Evolutionary conservation across 148 eudicot species (phyloP).

Genomic region (Rhododendron ovatum): DNA sequence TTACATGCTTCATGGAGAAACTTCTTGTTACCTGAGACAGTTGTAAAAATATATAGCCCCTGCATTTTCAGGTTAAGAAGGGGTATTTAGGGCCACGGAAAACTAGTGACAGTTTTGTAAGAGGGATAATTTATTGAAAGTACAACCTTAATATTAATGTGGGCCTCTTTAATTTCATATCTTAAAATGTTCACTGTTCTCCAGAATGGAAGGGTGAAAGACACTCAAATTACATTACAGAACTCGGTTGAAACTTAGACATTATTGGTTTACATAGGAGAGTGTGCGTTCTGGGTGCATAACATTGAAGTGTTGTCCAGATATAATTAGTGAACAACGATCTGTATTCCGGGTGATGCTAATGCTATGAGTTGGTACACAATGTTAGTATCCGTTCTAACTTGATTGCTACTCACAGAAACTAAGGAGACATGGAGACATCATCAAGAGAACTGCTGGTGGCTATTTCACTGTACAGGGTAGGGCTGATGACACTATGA

Average conservation of each 20-base stretch:
- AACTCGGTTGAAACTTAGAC: neutral
- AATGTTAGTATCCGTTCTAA: neutral
- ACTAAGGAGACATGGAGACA: constrained; percentile 93
- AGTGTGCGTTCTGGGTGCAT: neutral
- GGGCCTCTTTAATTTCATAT: neutral
- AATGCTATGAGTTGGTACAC: neutral
- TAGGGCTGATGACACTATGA: constrained; percentile 98
- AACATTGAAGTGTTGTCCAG: neutral
- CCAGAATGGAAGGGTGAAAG: neutral
- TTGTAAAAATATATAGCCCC: neutral
- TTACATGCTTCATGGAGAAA: neutral
- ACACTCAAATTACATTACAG: neutral
- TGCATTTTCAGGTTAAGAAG: neutral
- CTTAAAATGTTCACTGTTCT: neutral
- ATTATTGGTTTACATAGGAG: neutral
- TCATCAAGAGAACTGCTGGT: constrained; percentile 67
- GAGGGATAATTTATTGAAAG: neutral
- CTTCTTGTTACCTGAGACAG: neutral
- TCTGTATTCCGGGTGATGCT: neutral
- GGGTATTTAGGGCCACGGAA: neutral
- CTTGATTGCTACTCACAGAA: constrained; percentile 35
- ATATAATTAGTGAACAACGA: neutral
- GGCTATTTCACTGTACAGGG: constrained; percentile 76
- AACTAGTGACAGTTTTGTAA: neutral
- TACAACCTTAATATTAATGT: neutral